Evolutionary conservation across 2,329 filamentous ascomycete species (phyloP).

Genomic region (Fusarium anguioides): DNA sequence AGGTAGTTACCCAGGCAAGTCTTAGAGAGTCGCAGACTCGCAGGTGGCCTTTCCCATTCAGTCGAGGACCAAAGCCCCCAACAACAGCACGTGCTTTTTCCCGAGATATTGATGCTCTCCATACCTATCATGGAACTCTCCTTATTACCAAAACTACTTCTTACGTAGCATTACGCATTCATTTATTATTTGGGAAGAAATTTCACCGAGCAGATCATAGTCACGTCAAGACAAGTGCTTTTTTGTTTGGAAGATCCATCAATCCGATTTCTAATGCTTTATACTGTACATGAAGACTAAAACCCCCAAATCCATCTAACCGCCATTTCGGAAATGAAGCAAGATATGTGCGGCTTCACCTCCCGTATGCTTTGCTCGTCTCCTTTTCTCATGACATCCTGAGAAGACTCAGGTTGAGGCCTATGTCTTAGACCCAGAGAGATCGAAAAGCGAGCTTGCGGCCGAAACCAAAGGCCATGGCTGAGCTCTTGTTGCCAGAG

Average conservation of each 20-base stretch:
- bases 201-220: background rate
- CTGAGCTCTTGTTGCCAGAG: conserved; percentile 44
- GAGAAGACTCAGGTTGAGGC: background rate
- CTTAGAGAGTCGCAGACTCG: no score
- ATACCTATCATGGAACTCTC: no score
- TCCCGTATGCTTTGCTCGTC: background rate
- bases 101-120: no score
- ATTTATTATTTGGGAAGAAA: no score
- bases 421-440: conserved; percentile 23
- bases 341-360: conserved; percentile 9
- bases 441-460: conserved; percentile 35
- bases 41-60: no score
- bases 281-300: conserved; percentile 31
- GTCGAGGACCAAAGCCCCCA: no score
- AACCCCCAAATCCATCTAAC: conserved; percentile 24
- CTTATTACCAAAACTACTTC: background rate
- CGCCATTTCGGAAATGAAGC: conserved; percentile 16
- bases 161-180: background rate
- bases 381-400: conserved; percentile 19
- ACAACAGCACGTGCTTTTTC: background rate
- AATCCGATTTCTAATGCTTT: conserved; percentile 28
- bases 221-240: conserved; percentile 19
- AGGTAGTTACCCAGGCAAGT: no score
- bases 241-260: conserved; percentile 26
- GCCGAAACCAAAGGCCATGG: conserved; percentile 39